phyloP scores from a whole-genome alignment of 192 early-diverging fungal genomes.

The Linnemannia zychae region DNA sequence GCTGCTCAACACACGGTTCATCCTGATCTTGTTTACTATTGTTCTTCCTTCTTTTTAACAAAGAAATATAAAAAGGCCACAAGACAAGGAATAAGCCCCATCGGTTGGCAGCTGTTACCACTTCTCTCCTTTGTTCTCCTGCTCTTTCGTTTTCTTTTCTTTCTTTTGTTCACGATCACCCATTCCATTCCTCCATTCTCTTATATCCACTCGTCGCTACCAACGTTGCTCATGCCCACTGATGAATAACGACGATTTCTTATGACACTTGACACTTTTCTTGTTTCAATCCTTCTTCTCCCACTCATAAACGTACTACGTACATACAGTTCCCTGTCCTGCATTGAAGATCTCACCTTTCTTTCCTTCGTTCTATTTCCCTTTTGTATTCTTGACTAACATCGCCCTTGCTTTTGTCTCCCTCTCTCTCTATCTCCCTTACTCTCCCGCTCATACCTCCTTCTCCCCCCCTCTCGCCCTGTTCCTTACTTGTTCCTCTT shows the following conservation, averaged over 20 bases:
- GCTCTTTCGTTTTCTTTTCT: neutral
- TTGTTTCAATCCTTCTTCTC: neutral
- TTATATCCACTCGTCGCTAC: neutral
- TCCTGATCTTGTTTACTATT: neutral
- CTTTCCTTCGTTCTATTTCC: neutral
- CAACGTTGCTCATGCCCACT: neutral
- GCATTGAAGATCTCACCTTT: neutral
- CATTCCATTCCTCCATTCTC: neutral
- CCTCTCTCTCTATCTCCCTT: neutral
- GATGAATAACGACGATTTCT: neutral
- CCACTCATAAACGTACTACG: neutral
- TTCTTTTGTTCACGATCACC: neutral
- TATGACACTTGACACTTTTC: too few species aligned
- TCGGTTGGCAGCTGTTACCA: neutral
- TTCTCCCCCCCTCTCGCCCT: neutral
- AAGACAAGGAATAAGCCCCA: neutral
- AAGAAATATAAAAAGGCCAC: neutral
- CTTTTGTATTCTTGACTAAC: neutral
- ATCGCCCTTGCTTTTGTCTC: neutral
- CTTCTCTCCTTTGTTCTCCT: neutral
- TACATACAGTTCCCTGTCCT: too few species aligned
- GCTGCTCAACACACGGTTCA: too few species aligned
- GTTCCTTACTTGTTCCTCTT: neutral
- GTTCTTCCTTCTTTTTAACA: neutral
- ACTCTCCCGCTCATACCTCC: neutral